These are phyloP conservation scores for Miscanthus lutarioriparius DNA, from an alignment of 176 grass and related monocot genomes.

Conservation along the genomic window DNA sequence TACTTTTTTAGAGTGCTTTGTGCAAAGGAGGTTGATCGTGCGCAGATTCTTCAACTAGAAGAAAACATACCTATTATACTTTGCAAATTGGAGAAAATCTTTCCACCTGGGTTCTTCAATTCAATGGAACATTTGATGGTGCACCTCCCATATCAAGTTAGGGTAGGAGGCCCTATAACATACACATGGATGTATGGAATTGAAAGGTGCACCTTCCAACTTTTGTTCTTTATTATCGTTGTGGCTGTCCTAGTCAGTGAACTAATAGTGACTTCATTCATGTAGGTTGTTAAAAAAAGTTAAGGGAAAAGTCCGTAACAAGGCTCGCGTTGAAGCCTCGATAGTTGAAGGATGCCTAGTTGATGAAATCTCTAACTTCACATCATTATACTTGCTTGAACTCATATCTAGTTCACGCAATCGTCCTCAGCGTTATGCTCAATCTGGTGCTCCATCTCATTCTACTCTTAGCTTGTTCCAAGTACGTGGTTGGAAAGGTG, in stretches of 20 bases:
- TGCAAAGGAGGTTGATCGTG: not conserved
- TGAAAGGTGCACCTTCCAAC: not conserved
- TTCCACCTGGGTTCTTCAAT: conserved; percentile 23
- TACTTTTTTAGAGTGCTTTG: conserved; percentile 14
- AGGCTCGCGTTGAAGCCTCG: conserved; percentile 22
- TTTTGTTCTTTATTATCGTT: not conserved
- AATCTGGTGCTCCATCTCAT: not conserved
- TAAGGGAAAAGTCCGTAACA: conserved; percentile 6
- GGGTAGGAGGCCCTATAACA: not conserved
- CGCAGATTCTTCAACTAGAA: not conserved
- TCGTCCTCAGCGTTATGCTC: not conserved
- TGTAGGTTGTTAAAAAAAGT: conserved; percentile 11
- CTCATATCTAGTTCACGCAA: not conserved
- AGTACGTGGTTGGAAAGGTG: not conserved
- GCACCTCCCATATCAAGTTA: conserved; percentile 15
- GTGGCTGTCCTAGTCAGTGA: not conserved
- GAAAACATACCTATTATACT: not conserved
- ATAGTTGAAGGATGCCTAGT: conserved; percentile 12
- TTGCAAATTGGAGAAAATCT: conserved; percentile 31
- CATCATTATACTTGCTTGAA: not conserved
- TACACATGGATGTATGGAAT: conserved; percentile 29
- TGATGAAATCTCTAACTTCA: conserved; percentile 3
- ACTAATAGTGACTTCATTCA: not conserved
- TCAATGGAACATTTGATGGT: conserved; percentile 16
- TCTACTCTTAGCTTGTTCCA: conserved; percentile 1